phyloP scores from a whole-genome alignment of 768 basidiomycete genomes.

The Suillus subaureus region DNA sequence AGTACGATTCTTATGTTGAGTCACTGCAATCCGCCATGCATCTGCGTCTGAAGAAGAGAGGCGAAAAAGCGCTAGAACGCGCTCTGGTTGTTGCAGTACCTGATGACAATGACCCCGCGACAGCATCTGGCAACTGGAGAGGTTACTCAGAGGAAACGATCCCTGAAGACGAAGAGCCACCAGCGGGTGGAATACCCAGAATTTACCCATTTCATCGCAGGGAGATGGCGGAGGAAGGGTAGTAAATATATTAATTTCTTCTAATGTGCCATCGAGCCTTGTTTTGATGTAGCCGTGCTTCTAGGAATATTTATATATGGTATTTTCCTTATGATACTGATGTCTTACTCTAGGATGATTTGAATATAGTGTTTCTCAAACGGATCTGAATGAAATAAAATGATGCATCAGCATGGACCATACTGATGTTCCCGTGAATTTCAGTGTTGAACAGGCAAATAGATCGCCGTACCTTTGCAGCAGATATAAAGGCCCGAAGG shows the following conservation, averaged over 20 bases:
- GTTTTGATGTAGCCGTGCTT: slow-evolving; percentile 15
- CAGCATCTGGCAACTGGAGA: slow-evolving; percentile 40
- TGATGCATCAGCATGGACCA: slow-evolving; percentile 14
- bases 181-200: slow-evolving; percentile 25
- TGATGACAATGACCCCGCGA: slow-evolving; percentile 33
- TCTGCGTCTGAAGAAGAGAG: slow-evolving; percentile 84
- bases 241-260: slow-evolving; percentile 25
- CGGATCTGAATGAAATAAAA: neutral
- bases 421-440: slow-evolving; percentile 17
- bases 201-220: slow-evolving; percentile 41
- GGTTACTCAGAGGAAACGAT: slow-evolving; percentile 49
- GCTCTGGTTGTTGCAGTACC: slow-evolving; percentile 44
- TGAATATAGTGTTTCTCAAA: slow-evolving; percentile 6
- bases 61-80: slow-evolving; percentile 78
- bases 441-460: slow-evolving; percentile 7
- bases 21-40: slow-evolving; percentile 83
- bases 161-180: slow-evolving; percentile 47
- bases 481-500: slow-evolving; percentile 31
- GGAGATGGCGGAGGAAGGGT: slow-evolving; percentile 42
- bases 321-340: slow-evolving; percentile 21
- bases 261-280: slow-evolving; percentile 21
- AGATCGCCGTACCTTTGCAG: slow-evolving; percentile 24
- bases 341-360: slow-evolving; percentile 14
- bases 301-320: slow-evolving; percentile 34
- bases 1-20: slow-evolving; percentile 94